Evolutionary conservation across 1,284 basidiomycete species (phyloP).

Genomic region (Puccinia brachypodii): DNA sequence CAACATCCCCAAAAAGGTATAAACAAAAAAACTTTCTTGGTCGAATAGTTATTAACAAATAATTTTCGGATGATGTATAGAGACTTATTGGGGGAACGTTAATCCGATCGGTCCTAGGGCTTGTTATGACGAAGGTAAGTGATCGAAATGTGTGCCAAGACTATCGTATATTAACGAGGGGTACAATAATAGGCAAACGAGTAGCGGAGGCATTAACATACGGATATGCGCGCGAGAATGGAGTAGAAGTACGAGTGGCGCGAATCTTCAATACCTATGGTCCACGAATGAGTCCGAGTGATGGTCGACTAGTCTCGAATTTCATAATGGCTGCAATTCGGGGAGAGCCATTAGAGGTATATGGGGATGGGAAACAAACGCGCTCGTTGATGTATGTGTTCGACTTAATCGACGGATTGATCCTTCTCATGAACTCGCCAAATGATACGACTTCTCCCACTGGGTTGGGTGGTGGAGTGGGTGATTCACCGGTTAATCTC

Average conservation of each 20-base stretch:
- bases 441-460: too few relatives aligned
- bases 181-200: conserved; percentile 75
- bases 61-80: not conserved
- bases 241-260: conserved; percentile 90
- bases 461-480: conserved; percentile 78
- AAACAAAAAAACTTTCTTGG: not conserved
- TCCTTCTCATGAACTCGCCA: conserved; percentile 55
- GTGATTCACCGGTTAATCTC: conserved; percentile 77
- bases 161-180: too few relatives aligned
- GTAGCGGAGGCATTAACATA: conserved; percentile 93
- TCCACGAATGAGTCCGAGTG: conserved; percentile 81
- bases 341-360: conserved; percentile 93
- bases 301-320: conserved; percentile 96
- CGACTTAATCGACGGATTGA: conserved; percentile 61
- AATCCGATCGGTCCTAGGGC: conserved; percentile 96
- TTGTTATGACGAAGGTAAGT: conserved; percentile 87
- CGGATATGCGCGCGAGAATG: conserved; percentile 88
- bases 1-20: conserved; percentile 87
- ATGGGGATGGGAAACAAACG: conserved; percentile 92
- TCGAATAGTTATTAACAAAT: too few relatives aligned
- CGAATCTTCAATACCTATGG: conserved; percentile 83
- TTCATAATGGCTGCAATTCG: conserved; percentile 95
- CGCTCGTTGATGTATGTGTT: conserved; percentile 81
- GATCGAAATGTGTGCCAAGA: too few relatives aligned
- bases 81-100: conserved; percentile 85